A percentile compares a stretch with the other conserved stretches of the same genome.
phyloP scores from a whole-genome alignment of 345 rosid genomes.

The Physaria fendleri region DNA sequence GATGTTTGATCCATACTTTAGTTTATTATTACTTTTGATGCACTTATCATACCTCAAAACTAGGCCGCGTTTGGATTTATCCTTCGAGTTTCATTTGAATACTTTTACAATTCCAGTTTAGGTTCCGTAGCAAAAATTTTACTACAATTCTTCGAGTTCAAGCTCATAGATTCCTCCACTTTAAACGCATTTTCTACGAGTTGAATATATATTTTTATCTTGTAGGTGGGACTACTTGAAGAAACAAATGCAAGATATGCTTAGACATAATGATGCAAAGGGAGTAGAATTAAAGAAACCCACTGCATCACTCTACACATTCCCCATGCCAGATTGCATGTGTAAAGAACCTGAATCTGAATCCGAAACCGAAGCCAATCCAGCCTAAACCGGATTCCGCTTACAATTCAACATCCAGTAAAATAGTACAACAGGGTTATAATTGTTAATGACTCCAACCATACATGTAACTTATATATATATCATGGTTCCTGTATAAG shows the following conservation, averaged over 20 bases:
- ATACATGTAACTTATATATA: constrained; percentile 25
- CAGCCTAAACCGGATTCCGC: neutral
- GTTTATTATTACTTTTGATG: no score
- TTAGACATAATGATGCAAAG: constrained; percentile 61
- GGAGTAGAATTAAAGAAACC: constrained; percentile 66
- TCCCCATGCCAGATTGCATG: constrained; percentile 97
- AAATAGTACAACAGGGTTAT: neutral
- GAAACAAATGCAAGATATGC: constrained; percentile 76
- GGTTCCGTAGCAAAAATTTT: no score
- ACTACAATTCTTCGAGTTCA: no score
- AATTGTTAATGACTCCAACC: constrained; percentile 14
- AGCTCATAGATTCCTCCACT: no score
- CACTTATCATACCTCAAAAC: no score
- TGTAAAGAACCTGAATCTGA: constrained; percentile 47
- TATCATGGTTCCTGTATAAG: constrained; percentile 6
- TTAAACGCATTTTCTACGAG: no score
- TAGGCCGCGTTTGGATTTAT: no score
- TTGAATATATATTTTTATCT: no score
- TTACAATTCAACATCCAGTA: constrained; percentile 1
- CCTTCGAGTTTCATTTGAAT: no score
- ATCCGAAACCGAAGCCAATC: neutral
- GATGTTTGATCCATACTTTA: no score
- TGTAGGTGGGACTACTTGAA: constrained; percentile 79
- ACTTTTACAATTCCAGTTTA: no score
- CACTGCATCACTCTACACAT: constrained; percentile 69